A percentile compares a stretch with the other conserved stretches of the same genome.
Conservation (phyloP, 202 grass and related monocot genomes). For the Digitaria exilis region DNA sequence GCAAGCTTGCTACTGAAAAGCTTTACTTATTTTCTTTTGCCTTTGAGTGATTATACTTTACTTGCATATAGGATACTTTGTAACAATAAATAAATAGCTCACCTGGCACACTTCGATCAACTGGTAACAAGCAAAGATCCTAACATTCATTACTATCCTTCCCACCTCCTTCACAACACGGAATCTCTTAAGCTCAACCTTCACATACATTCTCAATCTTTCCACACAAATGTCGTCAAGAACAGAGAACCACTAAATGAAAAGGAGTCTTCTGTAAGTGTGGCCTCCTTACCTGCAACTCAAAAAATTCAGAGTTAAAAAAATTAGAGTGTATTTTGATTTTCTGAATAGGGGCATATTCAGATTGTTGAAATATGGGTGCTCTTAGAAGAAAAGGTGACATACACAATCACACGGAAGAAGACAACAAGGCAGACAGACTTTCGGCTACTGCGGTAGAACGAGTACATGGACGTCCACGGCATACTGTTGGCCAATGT, state of each 20-base stretch:
- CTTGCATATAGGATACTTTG: slow-evolving; percentile 10
- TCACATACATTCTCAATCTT: slow-evolving; percentile 78
- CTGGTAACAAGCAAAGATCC: slow-evolving; percentile 75
- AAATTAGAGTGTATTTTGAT: slow-evolving; percentile 16
- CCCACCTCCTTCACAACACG: slow-evolving; percentile 63
- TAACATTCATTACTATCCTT: slow-evolving; percentile 81
- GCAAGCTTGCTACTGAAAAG: neutral
- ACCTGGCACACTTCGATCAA: slow-evolving; percentile 92
- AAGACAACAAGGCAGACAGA: slow-evolving; percentile 63
- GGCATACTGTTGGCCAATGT: slow-evolving; percentile 57
- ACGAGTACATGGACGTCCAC: slow-evolving; percentile 58
- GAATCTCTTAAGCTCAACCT: slow-evolving; percentile 72
- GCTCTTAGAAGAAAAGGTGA: neutral
- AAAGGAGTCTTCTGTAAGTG: slow-evolving; percentile 26
- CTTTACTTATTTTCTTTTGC: neutral
- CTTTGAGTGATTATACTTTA: neutral
- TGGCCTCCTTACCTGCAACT: slow-evolving; percentile 54
- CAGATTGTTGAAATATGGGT: slow-evolving; percentile 21
- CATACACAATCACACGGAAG: slow-evolving; percentile 81
- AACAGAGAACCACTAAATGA: slow-evolving; percentile 38
- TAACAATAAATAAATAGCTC: slow-evolving; percentile 37
- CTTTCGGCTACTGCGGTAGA: slow-evolving; percentile 43
- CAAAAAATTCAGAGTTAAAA: neutral
- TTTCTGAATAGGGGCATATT: slow-evolving; percentile 12
- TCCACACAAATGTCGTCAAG: slow-evolving; percentile 28